phyloP scores from a whole-genome alignment of 2,329 filamentous ascomycete genomes.

The Zasmidium citrigriseum region DNA sequence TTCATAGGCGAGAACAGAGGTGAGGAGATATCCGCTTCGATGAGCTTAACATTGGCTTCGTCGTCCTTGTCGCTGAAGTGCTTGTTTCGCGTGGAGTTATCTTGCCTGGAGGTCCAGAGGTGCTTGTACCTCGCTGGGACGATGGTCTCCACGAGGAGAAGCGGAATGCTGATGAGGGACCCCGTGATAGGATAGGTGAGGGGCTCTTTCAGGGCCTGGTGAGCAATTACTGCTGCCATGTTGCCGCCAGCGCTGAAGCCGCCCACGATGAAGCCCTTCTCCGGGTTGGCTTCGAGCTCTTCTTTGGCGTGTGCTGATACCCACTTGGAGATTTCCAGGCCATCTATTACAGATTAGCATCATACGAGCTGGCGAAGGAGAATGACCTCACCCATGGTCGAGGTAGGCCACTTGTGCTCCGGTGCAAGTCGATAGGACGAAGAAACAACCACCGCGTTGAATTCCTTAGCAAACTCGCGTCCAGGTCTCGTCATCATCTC shows the following conservation, averaged over 20 bases:
- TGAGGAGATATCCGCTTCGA: not conserved
- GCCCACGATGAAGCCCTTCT: conserved; percentile 4
- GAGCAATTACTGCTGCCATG: not conserved
- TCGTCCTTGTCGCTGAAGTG: too few relatives aligned
- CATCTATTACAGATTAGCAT: not conserved
- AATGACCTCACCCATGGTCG: not conserved
- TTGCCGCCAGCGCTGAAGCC: conserved; percentile 4
- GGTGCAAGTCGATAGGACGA: conserved; percentile 6
- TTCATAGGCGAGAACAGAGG: conserved; percentile 7
- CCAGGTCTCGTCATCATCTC: conserved; percentile 9
- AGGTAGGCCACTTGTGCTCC: conserved; percentile 1
- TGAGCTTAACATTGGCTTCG: too few relatives aligned
- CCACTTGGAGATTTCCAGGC: not conserved
- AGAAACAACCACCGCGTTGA: conserved; percentile 4
- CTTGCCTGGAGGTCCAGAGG: conserved; percentile 4
- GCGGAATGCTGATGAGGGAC: not conserved
- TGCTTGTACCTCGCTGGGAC: conserved; percentile 2
- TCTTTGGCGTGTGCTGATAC: not conserved
- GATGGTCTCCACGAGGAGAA: not conserved
- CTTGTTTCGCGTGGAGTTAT: not conserved
- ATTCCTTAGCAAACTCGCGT: conserved; percentile 5
- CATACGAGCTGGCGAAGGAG: not conserved
- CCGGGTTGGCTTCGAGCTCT: conserved; percentile 1
- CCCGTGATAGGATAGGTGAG: conserved; percentile 4
- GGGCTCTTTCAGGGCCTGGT: not conserved